A percentile compares a stretch with the other conserved stretches of the same genome.
Conservation (phyloP, 371 early-diverging fungal genomes). For the Apophysomyces sp. region DNA sequence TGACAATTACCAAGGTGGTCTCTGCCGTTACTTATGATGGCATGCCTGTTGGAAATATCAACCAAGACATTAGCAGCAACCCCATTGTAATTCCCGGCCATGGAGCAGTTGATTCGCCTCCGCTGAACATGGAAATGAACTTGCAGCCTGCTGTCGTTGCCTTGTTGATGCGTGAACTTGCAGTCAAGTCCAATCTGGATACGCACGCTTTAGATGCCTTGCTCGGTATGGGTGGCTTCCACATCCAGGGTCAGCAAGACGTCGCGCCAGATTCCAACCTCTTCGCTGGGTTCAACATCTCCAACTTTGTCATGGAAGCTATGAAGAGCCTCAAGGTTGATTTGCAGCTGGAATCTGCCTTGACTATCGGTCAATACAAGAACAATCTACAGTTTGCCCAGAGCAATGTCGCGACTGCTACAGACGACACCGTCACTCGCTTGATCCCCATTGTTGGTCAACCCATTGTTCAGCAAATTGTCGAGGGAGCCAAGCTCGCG, state of each 20-base stretch:
- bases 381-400: conserved; percentile 49
- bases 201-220: conserved; percentile 50
- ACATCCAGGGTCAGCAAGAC: conserved; percentile 33
- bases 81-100: conserved; percentile 42
- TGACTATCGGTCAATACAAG: conserved; percentile 53
- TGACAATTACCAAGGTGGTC: conserved; percentile 49
- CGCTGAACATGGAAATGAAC: conserved; percentile 41
- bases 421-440: conserved; percentile 45
- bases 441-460: conserved; percentile 60
- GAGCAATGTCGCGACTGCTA: conserved; percentile 38
- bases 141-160: conserved; percentile 46
- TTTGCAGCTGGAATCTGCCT: conserved; percentile 47
- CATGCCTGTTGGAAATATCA: conserved; percentile 53
- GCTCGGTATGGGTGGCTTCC: conserved; percentile 47
- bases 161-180: conserved; percentile 48
- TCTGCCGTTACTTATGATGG: conserved; percentile 49
- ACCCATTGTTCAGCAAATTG: conserved; percentile 58
- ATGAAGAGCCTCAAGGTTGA: conserved; percentile 54
- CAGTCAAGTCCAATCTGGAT: conserved; percentile 45
- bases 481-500: conserved; percentile 49
- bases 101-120: conserved; percentile 27
- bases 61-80: conserved; percentile 45
- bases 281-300: conserved; percentile 50
- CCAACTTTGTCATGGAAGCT: conserved; percentile 48
- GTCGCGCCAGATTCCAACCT: conserved; percentile 38